Base-by-base conservation (phyloP, 176 grass and related monocot genomes). In the Olyra latifolia region DNA sequence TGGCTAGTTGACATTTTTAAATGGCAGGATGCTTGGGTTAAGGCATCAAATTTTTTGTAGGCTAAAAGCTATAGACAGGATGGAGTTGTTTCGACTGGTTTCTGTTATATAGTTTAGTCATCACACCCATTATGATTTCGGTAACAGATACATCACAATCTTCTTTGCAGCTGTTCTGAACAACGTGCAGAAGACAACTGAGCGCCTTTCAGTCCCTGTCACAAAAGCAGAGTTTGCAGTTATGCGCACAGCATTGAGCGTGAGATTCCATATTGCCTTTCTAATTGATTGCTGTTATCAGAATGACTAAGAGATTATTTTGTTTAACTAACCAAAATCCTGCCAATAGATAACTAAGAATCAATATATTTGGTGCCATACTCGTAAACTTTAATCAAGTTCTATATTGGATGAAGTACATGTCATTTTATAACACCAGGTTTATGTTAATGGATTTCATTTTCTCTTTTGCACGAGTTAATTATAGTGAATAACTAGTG, bases 141-240 rank as follows among this genome's bases (percentile, higher is more conserved):
- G 66, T 74, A 20, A 20, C 22, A 61, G 66, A 72, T 69, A 48
- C 20, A 45, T 79, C 32, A 30, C 77, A 20, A 46, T 75, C 78
- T 66, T 84, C 22, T 89, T 73, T 65, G 60, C 90, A 98, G 96
- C 40, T 47, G 90, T 99, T 89, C 30, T 84, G 68, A 91, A 95
- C 69, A 91, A 78, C 22, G 1, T 82, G 57, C 79, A 88, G 62
- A 93, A 89, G 79, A 91, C 84, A 82, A 89, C 77, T 22, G 96
- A 95, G n/a, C 90, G 90, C 7, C 71, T 99, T 79, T 87, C 84
- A 64, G 39, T 99, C 19, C 74, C 92, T 74, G 38, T 99, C 86
- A 88, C 92, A 35, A 99, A 86, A 86, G 96, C 90, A 66, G 96
- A 99, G 87, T 99, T 99, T 80, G 16, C 96, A 53, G 96, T 93